Conservation (phyloP, 2,329 filamentous ascomycete species). For the Fusarium ramigenum region DNA sequence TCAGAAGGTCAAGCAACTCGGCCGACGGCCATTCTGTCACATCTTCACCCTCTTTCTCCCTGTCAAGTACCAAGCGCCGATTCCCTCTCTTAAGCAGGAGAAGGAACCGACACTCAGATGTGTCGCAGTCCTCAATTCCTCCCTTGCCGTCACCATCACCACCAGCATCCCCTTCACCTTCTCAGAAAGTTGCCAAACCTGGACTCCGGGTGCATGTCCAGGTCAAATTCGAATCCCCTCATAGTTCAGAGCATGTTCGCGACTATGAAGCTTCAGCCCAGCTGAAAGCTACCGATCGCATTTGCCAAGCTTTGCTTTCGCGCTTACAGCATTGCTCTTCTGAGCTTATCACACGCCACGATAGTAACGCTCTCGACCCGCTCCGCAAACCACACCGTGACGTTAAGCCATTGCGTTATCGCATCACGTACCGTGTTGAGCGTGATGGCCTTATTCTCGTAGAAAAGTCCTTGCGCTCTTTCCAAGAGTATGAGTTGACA, state of each 20-base stretch:
- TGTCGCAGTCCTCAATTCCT: slow-evolving; percentile 33
- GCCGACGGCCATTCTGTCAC: slow-evolving; percentile 36
- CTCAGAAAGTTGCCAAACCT: slow-evolving; percentile 24
- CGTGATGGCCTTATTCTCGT: slow-evolving; percentile 54
- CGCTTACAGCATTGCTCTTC: slow-evolving; percentile 62
- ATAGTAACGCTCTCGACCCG: slow-evolving; percentile 57
- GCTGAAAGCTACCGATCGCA: slow-evolving; percentile 55
- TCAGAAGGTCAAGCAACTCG: slow-evolving; percentile 42
- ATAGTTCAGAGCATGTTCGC: slow-evolving; percentile 55
- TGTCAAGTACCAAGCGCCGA: slow-evolving; percentile 43
- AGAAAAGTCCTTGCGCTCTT: slow-evolving; percentile 59
- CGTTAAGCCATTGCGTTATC: slow-evolving; percentile 59
- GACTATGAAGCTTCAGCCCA: slow-evolving; percentile 58
- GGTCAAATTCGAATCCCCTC: slow-evolving; percentile 57
- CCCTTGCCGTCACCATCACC: slow-evolving; percentile 16
- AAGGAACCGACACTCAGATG: slow-evolving; percentile 39
- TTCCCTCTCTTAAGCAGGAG: slow-evolving; percentile 46
- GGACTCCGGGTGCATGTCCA: slow-evolving; percentile 55
- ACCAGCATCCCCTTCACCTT: slow-evolving; percentile 15
- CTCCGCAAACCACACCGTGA: slow-evolving; percentile 45
- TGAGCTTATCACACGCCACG: slow-evolving; percentile 63
- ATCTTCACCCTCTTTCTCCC: slow-evolving; percentile 36
- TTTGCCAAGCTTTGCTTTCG: slow-evolving; percentile 60
- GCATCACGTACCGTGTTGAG: slow-evolving; percentile 58
- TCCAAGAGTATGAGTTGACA: slow-evolving; percentile 59